Base-by-base conservation (phyloP, 163 green algal species). In the Trebouxia gelatinosa region DNA sequence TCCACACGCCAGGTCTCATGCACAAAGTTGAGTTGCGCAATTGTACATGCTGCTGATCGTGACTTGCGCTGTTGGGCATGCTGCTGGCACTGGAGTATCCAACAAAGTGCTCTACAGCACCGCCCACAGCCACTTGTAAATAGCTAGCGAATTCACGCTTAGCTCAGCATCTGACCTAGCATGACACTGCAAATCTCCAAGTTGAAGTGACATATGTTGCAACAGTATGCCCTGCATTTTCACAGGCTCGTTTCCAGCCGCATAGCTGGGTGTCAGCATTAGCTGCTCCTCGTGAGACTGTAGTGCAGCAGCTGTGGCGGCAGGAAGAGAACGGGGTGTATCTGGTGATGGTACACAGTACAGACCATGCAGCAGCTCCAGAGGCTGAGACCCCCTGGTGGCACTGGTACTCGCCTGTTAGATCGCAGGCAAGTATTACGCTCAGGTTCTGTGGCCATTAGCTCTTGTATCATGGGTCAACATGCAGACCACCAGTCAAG, bases 141-240 rank as follows among this genome's bases (percentile, higher is more conserved):
- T n/a, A n/a, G n/a, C n/a, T n/a, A n/a, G n/a, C n/a, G n/a, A n/a
- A n/a, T n/a, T n/a, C n/a, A n/a, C n/a, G n/a, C n/a, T n/a, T n/a
- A n/a, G n/a, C n/a, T n/a, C n/a, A n/a, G n/a, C n/a, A n/a, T n/a
- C n/a, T n/a, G n/a, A n/a, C n/a, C n/a, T n/a, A n/a, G n/a, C n/a
- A n/a, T n/a, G n/a, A n/a, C n/a, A n/a, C n/a, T n/a, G n/a, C n/a
- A n/a, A n/a, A n/a, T n/a, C n/a, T n/a, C n/a, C n/a, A n/a, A n/a
- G n/a, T n/a, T n/a, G n/a, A n/a, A n/a, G n/a, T n/a, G n/a, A n/a
- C n/a, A n/a, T n/a, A n/a, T n/a, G n/a, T n/a, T n/a, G n/a, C n/a
- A n/a, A n/a, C n/a, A n/a, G n/a, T n/a, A n/a, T 96, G n/a, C n/a
- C 65, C 16, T 87, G 82, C 21, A 94, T 97, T 40, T 74, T 75